Base-by-base conservation (phyloP, 768 basidiomycete species). In the Kwoniella pini region DNA sequence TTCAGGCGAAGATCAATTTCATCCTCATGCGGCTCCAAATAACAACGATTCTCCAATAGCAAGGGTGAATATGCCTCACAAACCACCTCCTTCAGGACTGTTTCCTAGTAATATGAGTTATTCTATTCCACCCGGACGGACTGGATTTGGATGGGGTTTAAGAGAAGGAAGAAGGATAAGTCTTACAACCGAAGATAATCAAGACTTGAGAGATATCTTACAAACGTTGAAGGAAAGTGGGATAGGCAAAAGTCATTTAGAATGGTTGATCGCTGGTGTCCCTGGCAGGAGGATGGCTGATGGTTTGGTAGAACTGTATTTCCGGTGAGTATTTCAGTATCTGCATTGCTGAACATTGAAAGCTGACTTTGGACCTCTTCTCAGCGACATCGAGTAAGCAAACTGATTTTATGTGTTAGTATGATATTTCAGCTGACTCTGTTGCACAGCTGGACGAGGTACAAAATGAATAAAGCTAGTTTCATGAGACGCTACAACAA, bases 381-480 rank as follows among this genome's bases (percentile, higher is more conserved):
- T 15, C 39, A 69, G 64, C 43, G 74, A 75, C 42, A 75, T 75
- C 17, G 74, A 75, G 74, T 75, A 57, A 62, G 70, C 36, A 38
- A 33, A n/a, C 4, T 24, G 11, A 21, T 10, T 0, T 2, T 0
- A 27, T 15, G 26, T 22, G 21, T n/a, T 3, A 48, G 6, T n/a
- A 15, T 31, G 17, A 19, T 22, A 4, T 36, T 40, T 13, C 6
- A 4, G 54, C 54, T 64, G 27, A 68, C 31, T 19, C 11, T 44
- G 4, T 48, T 12, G 19, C 3, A 4, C 57, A 79, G 78, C 67
- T 80, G 79, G 79, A 79, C 77, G n/a, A 60, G 79, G n/a, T 80
- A 79, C 53, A 78, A 80, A 49, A 73, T 79, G 65, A 77, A 78
- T 58, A 71, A 71, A 46, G 69, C 74, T 15, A 64, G 69, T 10